Percentiles rank a stretch among this genome's conserved stretches.
Evolutionary conservation across 2,329 filamentous ascomycete genomes (phyloP).

Genomic region (Phaeomoniella chlamydospora): DNA sequence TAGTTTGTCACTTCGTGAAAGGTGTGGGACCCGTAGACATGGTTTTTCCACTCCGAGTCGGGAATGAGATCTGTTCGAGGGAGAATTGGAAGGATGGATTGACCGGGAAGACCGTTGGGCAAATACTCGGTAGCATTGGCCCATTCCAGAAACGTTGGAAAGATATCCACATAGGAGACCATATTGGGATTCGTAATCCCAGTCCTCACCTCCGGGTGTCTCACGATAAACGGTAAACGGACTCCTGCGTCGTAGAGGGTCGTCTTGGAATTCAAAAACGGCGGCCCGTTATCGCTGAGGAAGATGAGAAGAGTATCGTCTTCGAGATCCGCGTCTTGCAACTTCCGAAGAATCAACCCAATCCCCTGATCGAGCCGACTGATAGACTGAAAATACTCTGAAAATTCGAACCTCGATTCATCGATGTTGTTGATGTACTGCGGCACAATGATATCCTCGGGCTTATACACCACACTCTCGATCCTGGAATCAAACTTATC

Average conservation of each 20-base stretch:
- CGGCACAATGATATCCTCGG: constrained; percentile 24
- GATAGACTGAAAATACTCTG: constrained; percentile 28
- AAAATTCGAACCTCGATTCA: constrained; percentile 26
- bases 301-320: constrained; percentile 30
- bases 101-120: constrained; percentile 12
- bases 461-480: constrained; percentile 12
- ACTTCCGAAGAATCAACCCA: constrained; percentile 21
- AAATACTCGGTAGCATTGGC: constrained; percentile 7
- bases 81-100: constrained; percentile 25
- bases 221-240: constrained; percentile 27
- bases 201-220: constrained; percentile 14
- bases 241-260: constrained; percentile 35
- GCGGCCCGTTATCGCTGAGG: constrained; percentile 33
- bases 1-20: constrained; percentile 37
- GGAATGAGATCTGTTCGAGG: background rate
- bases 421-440: constrained; percentile 26
- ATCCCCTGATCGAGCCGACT: constrained; percentile 26
- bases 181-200: constrained; percentile 26
- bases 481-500: constrained; percentile 14
- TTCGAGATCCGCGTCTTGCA: constrained; percentile 17
- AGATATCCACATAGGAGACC: constrained; percentile 30
- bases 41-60: constrained; percentile 9
- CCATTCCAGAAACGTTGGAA: constrained; percentile 32
- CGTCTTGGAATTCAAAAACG: constrained; percentile 37
- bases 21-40: constrained; percentile 36